phyloP scores from a whole-genome alignment of 345 rosid genomes.

The Citrus medica region DNA sequence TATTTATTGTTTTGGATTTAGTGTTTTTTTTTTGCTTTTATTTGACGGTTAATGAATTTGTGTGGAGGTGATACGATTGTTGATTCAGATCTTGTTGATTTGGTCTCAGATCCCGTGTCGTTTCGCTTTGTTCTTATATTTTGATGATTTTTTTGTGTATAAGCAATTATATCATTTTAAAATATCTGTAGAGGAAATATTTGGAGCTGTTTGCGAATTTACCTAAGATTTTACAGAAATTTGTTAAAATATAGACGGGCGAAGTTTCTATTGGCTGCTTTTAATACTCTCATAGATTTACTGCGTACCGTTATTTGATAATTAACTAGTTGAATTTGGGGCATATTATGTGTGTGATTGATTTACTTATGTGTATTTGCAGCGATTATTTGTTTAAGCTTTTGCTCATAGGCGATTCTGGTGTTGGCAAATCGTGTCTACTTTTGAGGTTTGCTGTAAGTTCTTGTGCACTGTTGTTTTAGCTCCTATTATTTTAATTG shows the following conservation, averaged over 20 bases:
- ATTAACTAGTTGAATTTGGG: not conserved
- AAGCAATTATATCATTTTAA: not conserved
- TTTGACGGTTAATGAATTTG: not conserved
- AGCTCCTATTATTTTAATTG: not conserved
- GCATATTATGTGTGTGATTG: not conserved
- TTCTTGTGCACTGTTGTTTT: not conserved
- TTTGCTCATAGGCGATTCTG: constrained; percentile 59
- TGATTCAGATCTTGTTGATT: constrained; percentile 27
- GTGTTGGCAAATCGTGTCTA: constrained; percentile 53
- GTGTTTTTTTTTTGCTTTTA: not conserved
- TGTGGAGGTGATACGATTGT: not conserved
- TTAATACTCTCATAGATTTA: not conserved
- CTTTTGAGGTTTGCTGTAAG: constrained; percentile 62
- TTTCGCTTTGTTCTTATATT: not conserved
- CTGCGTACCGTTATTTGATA: not conserved
- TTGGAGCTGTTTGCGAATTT: not conserved
- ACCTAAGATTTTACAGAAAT: not conserved
- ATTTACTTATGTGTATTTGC: constrained; percentile 3
- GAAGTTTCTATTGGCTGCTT: no score
- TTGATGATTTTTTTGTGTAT: not conserved
- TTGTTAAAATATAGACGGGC: not conserved
- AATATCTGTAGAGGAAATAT: not conserved
- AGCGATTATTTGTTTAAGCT: constrained; percentile 64
- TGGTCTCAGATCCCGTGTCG: constrained; percentile 25
- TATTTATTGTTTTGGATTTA: not conserved